Conservation (phyloP, 345 rosid species). For the Bruguiera sexangula region DNA sequence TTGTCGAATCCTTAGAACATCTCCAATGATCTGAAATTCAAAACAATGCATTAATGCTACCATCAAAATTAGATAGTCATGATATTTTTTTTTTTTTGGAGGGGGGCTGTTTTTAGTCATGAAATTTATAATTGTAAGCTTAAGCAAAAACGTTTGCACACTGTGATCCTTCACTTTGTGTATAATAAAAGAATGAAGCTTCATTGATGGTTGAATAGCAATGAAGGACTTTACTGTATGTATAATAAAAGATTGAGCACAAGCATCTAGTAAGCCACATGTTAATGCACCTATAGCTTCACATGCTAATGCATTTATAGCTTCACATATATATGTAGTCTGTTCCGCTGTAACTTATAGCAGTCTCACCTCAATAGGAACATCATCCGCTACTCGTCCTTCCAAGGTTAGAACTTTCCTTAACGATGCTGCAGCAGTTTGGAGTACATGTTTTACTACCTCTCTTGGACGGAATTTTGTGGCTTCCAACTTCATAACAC, state of each 20-base stretch:
- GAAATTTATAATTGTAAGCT: too few relatives aligned
- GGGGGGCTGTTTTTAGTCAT: too few relatives aligned
- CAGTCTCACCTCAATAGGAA: conserved; percentile 69
- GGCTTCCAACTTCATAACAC: conserved; percentile 97
- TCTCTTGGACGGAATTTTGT: conserved; percentile 89
- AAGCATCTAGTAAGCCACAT: too few relatives aligned
- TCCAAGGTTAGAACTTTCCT: conserved; percentile 73
- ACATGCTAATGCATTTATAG: too few relatives aligned
- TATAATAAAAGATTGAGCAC: too few relatives aligned
- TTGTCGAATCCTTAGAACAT: conserved; percentile 91
- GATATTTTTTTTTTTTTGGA: too few relatives aligned
- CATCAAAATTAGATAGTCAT: background rate
- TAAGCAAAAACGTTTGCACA: too few relatives aligned
- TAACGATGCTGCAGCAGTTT: conserved; percentile 92
- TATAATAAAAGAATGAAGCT: background rate
- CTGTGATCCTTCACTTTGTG: too few relatives aligned
- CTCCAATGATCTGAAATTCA: conserved; percentile 72
- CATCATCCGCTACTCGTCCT: conserved; percentile 80
- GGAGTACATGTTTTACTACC: conserved; percentile 90
- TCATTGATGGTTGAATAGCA: background rate
- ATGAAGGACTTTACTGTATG: background rate
- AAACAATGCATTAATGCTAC: background rate
- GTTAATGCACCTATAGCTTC: too few relatives aligned
- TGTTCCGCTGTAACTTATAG: background rate
- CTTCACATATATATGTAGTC: too few relatives aligned